Evolutionary conservation across 2,329 filamentous ascomycete genomes (phyloP), one percentile per base, ranked within the genome.

Genomic region (Penicillium paneum): DNA sequence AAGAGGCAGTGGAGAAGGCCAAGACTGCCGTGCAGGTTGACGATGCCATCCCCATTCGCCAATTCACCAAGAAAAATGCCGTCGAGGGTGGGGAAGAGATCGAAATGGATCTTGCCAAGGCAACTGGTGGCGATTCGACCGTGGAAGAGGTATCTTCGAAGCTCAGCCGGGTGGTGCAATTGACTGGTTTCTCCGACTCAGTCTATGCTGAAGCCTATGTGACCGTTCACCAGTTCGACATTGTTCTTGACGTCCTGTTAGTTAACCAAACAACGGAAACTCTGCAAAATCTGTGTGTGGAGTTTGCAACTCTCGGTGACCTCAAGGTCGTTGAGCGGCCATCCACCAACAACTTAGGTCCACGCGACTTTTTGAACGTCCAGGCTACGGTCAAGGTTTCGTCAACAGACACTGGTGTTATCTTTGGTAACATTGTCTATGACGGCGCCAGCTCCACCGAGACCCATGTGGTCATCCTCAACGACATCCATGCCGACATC

Each of bases 171-270:
- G 93, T 99, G 35, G 94, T 99, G 21, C 94, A 99, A 74, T 83
- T 99, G 42, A 99, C 94, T 17, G 94, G 94, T 57, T 99, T 99
- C 82, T 97, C 94, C 0, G 94, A 99, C 69, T 88, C 94, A 1
- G 94, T 99, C 13, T 99, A 99, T 67, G 94, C 91, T n/a, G 94
- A 99, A 76, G 94, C 94, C 5, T 99, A 99, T 67, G 93, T 99
- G 69, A 96, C 96, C 73, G 93, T 99, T 10, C 92, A 97, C 73
- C 94, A 99, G 73, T 99, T 99, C 69, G 94, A 99, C 70, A 99
- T 99, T 66, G 89, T 99, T 15, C 82, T 99, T 26, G 94, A 99
- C 68, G 94, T 99, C 8, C 83, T 99, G 3, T 81, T 99, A 21
- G 94, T 99, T 67, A 99, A 99, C 74, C 94, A 99, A 75, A 97